Evolutionary conservation across 495 filamentous ascomycete species (phyloP), one percentile per base, ranked within the genome.

Genomic region (Penicillium pancosmium): DNA sequence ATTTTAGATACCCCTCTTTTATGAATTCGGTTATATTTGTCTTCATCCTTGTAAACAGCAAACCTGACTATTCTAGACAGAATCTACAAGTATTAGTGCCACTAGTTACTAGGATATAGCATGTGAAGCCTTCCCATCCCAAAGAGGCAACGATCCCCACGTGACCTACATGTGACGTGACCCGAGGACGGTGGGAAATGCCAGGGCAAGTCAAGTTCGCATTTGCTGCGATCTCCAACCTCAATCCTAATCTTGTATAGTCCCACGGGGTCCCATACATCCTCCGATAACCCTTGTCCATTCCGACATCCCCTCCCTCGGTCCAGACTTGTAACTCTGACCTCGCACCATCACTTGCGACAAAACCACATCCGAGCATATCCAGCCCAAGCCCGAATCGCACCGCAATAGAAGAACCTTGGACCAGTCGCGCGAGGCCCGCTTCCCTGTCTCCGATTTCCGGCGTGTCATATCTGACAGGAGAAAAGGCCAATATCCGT

Each of bases 1-100:
- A 51, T 54, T 62, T 69, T 64, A 69, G 67, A 69, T 69, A 69
- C 67, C 67, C 67, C 56, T 64, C 15, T 35, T 34, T 51, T 18
- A 35, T 21, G 19, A 5, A 34, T 51, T 51, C 49, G 33, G 33
- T 51, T 51, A 10, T 8, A 5, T 2, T 48, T 27, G 13, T 16
- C 2, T 18, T 44, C 4, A 13, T 38, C 36, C 34, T 13, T 38
- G 36, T n/a, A 13, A 38, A 12, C 10, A 4, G 11, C 11, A 38
- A 13, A 38, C 12, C 4, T 4, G 36, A n/a, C 8, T 38, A 12
- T 13, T 12, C 4, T 38, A 38, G 23, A 31, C 27, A 1, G 4
- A 0, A 6, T 31, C 27, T 31, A 31, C 5, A 31, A 31, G 27
- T 31, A 27, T 2, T 21, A 21, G 2, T 21, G 19, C 19, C 19